Percentiles rank a stretch among this genome's conserved stretches.
These are phyloP conservation scores for Entomortierella chlamydospora DNA, from an alignment of 192 early-diverging fungal genomes.

Conservation along the genomic window DNA sequence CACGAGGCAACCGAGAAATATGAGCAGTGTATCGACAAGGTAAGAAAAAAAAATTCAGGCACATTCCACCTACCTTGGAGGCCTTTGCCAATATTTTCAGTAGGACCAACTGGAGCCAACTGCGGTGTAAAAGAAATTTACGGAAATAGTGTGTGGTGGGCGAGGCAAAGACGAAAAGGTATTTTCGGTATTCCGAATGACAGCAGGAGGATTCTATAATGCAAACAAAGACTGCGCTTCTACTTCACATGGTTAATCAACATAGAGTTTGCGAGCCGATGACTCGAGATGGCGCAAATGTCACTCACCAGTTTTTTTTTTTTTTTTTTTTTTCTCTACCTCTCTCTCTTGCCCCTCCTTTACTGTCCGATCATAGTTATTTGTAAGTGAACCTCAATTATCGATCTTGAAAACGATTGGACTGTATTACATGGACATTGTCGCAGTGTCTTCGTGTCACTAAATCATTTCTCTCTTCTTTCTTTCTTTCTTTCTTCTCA, in stretches of 20 bases:
- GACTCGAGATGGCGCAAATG: neutral
- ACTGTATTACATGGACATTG: neutral
- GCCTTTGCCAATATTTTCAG: too few relatives aligned
- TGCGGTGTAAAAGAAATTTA: too few relatives aligned
- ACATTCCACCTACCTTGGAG: too few relatives aligned
- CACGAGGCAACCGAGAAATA: conserved; percentile 40
- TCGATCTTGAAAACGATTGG: conserved; percentile 14
- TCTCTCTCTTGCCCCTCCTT: too few relatives aligned
- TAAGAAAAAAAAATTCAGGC: conserved; percentile 2
- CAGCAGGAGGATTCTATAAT: too few relatives aligned
- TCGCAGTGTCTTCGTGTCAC: neutral
- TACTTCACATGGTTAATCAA: neutral
- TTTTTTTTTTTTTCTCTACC: neutral
- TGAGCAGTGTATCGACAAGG: conserved; percentile 46
- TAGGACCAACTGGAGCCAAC: too few relatives aligned
- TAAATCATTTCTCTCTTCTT: neutral
- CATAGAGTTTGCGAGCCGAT: too few relatives aligned
- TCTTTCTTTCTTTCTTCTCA: neutral
- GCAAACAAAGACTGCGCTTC: conserved; percentile 24
- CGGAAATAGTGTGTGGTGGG: too few relatives aligned
- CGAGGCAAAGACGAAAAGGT: too few relatives aligned
- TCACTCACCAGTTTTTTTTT: neutral
- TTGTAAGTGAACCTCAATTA: conserved; percentile 23
- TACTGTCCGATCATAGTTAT: conserved; percentile 10
- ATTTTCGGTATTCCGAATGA: too few relatives aligned